Evolutionary conservation across 192 early-diverging fungal species (phyloP), one percentile per base, ranked within the genome.

Genomic region (Spinellus fusiger): DNA sequence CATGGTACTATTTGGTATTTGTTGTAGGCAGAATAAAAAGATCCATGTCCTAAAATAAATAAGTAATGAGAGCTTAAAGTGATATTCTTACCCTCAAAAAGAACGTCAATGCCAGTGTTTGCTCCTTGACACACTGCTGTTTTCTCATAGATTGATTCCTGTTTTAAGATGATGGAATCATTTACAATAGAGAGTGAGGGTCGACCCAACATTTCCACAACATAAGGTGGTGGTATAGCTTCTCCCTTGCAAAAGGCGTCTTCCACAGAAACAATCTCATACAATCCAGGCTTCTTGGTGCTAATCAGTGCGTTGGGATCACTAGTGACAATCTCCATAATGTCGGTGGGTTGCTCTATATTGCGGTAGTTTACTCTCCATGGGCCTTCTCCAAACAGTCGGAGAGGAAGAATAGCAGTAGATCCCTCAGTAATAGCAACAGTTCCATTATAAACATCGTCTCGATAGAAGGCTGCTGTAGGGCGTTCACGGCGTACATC

Each of bases 401-500:
- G 73, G 9, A 78, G 50, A 16, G 77, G 77, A 29, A 78, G 51
- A 4, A 48, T 51, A 22, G 68, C 58, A 27, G 25, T 49, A 23
- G 33, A 10, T 10, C 73, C 73, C 52, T 78, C 66, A 37, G 65
- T 40, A 15, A 75, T 61, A 13, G 37, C 50, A 13, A 70, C 32
- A 18, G 34, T 35, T 12, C 35, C 52, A 47, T 70, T 53, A 5
- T 55, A 13, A 20, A 66, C 48, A 31, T 62, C 28, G 0, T 35
- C 16, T 6, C 40, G 44, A 62, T 72, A 69, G 35, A 78, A 78
- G 48, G 60, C 61, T 7, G 64, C 77, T 8, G 70, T 69, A 22
- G 77, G 77, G 9, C 62, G 62, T 50, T 78, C 77, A 62, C 68
- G 66, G 9, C 70, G 70, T 15, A 78, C 77, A 48, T 78, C 65